phyloP scores from a whole-genome alignment of 2,329 filamentous ascomycete genomes.

The Sclerotinia subarctica region DNA sequence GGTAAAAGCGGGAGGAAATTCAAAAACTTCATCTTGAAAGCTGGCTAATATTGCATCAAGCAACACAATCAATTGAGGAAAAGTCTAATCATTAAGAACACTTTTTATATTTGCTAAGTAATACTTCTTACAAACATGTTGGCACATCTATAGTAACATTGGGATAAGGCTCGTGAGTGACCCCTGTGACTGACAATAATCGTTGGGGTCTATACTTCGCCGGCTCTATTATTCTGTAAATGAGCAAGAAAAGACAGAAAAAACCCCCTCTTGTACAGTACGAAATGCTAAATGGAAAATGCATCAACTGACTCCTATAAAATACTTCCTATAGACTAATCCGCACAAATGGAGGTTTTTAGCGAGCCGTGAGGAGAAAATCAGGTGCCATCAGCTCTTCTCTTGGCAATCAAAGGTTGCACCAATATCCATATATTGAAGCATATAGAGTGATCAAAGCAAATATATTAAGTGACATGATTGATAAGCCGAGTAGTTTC shows the following conservation, averaged over 20 bases:
- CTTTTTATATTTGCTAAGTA: not conserved
- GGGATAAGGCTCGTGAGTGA: constrained; percentile 5
- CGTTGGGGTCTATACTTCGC: not conserved
- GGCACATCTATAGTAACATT: not conserved
- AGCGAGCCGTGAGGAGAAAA: not conserved
- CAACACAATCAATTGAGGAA: not conserved
- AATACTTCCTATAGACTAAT: not conserved
- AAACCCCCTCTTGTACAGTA: not conserved
- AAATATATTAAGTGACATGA: not conserved
- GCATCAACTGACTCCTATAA: constrained; percentile 2
- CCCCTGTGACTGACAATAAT: not conserved
- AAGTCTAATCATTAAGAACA: not conserved
- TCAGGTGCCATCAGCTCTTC: not conserved
- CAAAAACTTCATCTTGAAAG: constrained; percentile 14
- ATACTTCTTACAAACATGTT: not conserved
- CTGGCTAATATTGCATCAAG: not conserved
- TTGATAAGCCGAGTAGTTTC: not conserved
- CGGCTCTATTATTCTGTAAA: not conserved
- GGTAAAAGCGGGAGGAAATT: constrained; percentile 9
- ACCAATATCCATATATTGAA: not conserved
- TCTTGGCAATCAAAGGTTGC: constrained; percentile 1
- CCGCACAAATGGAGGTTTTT: not conserved
- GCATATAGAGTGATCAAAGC: not conserved
- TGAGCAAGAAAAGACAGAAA: not conserved
- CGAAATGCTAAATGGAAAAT: not conserved